phyloP scores from a whole-genome alignment of 2,329 filamentous ascomycete species.

The Cordyceps militaris region DNA sequence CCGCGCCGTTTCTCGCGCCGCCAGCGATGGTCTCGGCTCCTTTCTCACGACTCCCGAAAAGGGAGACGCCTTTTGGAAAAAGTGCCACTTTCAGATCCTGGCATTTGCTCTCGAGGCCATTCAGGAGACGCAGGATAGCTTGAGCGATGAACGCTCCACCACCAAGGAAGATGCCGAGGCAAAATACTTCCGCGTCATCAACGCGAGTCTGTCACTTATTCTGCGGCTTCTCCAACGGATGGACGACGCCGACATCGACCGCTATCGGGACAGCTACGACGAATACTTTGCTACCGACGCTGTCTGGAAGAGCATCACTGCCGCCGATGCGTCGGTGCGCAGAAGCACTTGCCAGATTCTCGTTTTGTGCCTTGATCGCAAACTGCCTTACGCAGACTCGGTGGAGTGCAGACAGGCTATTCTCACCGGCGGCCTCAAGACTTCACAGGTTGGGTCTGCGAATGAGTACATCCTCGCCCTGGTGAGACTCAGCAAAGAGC shows the following conservation, averaged over 20 bases:
- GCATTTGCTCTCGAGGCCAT: slow-evolving; percentile 76
- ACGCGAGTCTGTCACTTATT: slow-evolving; percentile 48
- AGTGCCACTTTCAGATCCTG: slow-evolving; percentile 73
- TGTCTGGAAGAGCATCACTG: slow-evolving; percentile 61
- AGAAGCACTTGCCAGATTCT: slow-evolving; percentile 47
- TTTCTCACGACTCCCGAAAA: slow-evolving; percentile 81
- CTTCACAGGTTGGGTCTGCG: slow-evolving; percentile 66
- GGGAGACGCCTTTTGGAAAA: slow-evolving; percentile 65
- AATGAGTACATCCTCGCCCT: slow-evolving; percentile 63
- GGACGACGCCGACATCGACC: slow-evolving; percentile 46
- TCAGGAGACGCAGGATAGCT: slow-evolving; percentile 68
- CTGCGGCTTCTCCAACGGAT: slow-evolving; percentile 45
- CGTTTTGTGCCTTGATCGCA: slow-evolving; percentile 39
- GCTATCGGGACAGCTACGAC: slow-evolving; percentile 56
- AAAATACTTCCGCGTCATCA: slow-evolving; percentile 73
- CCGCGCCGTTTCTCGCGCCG: slow-evolving; percentile 65
- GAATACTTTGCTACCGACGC: slow-evolving; percentile 58
- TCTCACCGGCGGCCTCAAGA: slow-evolving; percentile 66
- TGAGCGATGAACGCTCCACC: slow-evolving; percentile 84
- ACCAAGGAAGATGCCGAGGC: slow-evolving; percentile 77
- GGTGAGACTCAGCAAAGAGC: slow-evolving; percentile 53
- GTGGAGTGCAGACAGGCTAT: slow-evolving; percentile 50
- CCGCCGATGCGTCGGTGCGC: slow-evolving; percentile 49
- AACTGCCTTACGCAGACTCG: slow-evolving; percentile 42
- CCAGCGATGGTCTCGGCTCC: slow-evolving; percentile 64